Conservation (phyloP, 2,329 filamentous ascomycete species). For the Penicillium fuscoglaucum region DNA sequence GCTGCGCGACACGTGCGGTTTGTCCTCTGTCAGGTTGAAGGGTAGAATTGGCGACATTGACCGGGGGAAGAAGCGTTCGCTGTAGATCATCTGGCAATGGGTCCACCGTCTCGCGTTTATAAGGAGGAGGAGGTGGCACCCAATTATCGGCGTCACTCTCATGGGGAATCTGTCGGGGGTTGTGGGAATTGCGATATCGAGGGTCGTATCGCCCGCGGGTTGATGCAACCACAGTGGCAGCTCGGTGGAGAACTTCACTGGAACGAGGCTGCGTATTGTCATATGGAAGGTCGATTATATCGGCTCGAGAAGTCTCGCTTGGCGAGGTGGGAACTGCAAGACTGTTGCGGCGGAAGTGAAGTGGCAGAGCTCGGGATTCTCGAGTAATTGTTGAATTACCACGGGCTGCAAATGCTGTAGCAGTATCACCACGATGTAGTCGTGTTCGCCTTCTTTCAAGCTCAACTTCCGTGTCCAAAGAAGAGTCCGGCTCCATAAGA, state of each 20-base stretch:
- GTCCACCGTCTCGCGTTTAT: conserved; percentile 46
- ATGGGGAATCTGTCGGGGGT: conserved; percentile 67
- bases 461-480: conserved; percentile 75
- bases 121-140: conserved; percentile 82
- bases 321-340: conserved; percentile 30
- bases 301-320: conserved; percentile 21
- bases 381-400: conserved; percentile 19
- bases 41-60: conserved; percentile 12
- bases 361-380: conserved; percentile 22
- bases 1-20: conserved; percentile 29
- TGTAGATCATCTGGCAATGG: conserved; percentile 42
- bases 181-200: conserved; percentile 35
- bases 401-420: conserved; percentile 42
- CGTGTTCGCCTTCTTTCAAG: conserved; percentile 74
- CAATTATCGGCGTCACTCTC: conserved; percentile 87
- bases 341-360: conserved; percentile 27
- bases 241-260: conserved; percentile 67
- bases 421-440: conserved; percentile 56
- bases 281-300: conserved; percentile 67
- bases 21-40: conserved; percentile 22
- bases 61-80: conserved; percentile 33
- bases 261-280: conserved; percentile 72
- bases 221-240: conserved; percentile 71
- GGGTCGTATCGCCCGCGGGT: conserved; percentile 67
- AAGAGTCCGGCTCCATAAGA: conserved; percentile 70